A percentile compares a stretch with the other conserved stretches of the same genome.
Conservation (phyloP, 1,284 basidiomycete genomes). For the Cryptococcus sp. region DNA sequence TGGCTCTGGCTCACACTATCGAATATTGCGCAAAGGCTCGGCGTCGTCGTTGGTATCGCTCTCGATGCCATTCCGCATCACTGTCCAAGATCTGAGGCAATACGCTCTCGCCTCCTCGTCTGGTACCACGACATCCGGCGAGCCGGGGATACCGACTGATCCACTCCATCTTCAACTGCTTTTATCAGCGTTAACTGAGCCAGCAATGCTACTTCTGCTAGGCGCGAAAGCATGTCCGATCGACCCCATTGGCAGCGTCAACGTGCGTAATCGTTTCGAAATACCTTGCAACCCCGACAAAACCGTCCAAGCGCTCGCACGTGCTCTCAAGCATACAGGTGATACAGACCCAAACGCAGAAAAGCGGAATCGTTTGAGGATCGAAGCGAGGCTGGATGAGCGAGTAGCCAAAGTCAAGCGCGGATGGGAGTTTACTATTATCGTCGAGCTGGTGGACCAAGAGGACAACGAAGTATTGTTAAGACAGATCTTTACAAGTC, state of each 20-base stretch:
- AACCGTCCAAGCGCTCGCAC: not conserved
- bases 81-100: not conserved
- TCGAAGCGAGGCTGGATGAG: conserved; percentile 5
- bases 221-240: conserved; percentile 15
- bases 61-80: not conserved
- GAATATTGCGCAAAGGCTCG: too few relatives aligned
- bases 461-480: conserved; percentile 3
- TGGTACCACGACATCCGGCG: not conserved
- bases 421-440: conserved; percentile 18
- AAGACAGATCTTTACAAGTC: conserved; percentile 17
- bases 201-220: conserved; percentile 22
- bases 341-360: not conserved
- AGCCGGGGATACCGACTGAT: too few relatives aligned
- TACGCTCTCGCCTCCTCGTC: not conserved
- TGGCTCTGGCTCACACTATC: too few relatives aligned
- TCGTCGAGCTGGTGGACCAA: conserved; percentile 11
- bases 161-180: conserved; percentile 14
- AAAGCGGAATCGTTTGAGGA: not conserved
- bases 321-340: not conserved
- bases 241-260: conserved; percentile 25
- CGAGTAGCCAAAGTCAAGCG: conserved; percentile 12
- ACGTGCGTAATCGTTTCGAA: conserved; percentile 26
- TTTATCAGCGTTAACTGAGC: conserved; percentile 20
- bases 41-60: not conserved
- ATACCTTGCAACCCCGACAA: conserved; percentile 2